These are phyloP conservation scores for Sugiyamaella qingdaonensis DNA, from an alignment of 805 yeast genomes.

Conservation along the genomic window DNA sequence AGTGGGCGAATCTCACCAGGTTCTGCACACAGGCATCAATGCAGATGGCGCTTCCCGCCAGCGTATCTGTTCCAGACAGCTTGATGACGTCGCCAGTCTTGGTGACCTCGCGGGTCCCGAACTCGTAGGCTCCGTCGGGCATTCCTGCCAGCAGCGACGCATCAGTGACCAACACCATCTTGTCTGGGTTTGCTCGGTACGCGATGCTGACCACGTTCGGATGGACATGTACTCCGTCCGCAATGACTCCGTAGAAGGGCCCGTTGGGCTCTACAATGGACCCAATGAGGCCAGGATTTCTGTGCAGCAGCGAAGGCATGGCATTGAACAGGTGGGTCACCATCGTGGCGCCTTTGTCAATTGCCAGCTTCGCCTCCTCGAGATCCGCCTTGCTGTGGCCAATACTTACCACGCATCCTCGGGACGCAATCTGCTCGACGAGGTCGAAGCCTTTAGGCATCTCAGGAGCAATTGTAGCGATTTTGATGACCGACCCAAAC, in stretches of 20 bases:
- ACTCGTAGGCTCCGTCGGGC: not conserved
- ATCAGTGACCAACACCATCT: conserved; percentile 1
- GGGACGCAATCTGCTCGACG: not conserved
- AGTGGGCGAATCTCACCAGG: not conserved
- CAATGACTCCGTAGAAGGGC: not conserved
- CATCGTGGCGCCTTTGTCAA: not conserved
- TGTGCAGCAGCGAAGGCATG: not conserved
- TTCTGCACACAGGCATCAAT: conserved; percentile 1
- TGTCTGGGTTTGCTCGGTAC: not conserved
- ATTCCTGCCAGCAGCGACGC: not conserved
- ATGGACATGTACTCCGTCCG: not conserved
- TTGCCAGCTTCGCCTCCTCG: not conserved
- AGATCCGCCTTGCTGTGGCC: not conserved
- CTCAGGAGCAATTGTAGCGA: not conserved
- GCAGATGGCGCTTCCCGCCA: not conserved
- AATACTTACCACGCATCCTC: not conserved
- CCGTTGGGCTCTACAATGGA: conserved; percentile 1
- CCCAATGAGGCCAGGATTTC: not conserved
- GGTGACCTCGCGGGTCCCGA: not conserved
- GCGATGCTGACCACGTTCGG: not conserved
- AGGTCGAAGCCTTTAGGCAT: not conserved
- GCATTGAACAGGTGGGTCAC: not conserved
- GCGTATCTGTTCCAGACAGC: not conserved
- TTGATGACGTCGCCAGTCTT: not conserved
- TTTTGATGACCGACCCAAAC: not conserved